A percentile compares a stretch with the other conserved stretches of the same genome.
Evolutionary conservation across 768 basidiomycete genomes (phyloP).

Genomic region (Pulveroboletus sp.): DNA sequence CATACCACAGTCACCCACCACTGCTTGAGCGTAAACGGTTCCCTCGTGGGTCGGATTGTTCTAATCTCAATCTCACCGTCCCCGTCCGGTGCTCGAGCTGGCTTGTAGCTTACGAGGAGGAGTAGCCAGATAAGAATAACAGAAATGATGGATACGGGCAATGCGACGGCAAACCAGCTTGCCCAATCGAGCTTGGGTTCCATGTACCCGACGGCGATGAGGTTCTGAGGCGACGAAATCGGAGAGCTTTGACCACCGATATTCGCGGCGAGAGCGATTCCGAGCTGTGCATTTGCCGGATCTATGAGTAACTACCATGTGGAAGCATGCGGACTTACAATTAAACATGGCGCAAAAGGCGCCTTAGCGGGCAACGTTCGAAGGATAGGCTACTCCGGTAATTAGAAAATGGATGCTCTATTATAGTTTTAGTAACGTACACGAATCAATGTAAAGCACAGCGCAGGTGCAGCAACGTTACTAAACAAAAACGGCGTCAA

Average conservation of each 20-base stretch:
- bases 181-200: conserved; percentile 83
- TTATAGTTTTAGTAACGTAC: conserved; percentile 42
- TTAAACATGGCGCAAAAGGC: conserved; percentile 84
- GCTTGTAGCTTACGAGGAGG: conserved; percentile 78
- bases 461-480: conserved; percentile 96
- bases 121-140: conserved; percentile 91
- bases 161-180: conserved; percentile 89
- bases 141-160: conserved; percentile 87
- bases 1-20: conserved; percentile 88
- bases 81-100: conserved; percentile 67
- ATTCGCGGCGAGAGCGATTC: conserved; percentile 96
- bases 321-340: conserved; percentile 53
- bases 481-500: conserved; percentile 35
- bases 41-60: conserved; percentile 78
- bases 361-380: conserved; percentile 86
- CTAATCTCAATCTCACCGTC: conserved; percentile 81
- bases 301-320: neutral
- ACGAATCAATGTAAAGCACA: conserved; percentile 94
- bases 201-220: conserved; percentile 90
- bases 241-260: conserved; percentile 97
- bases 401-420: neutral
- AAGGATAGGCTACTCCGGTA: conserved; percentile 72
- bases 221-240: conserved; percentile 96
- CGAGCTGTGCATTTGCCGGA: conserved; percentile 52
- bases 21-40: conserved; percentile 79